A percentile compares a stretch with the other conserved stretches of the same genome.
phyloP scores from a whole-genome alignment of 2,329 filamentous ascomycete species.

The Phyllosticta citribraziliensis region DNA sequence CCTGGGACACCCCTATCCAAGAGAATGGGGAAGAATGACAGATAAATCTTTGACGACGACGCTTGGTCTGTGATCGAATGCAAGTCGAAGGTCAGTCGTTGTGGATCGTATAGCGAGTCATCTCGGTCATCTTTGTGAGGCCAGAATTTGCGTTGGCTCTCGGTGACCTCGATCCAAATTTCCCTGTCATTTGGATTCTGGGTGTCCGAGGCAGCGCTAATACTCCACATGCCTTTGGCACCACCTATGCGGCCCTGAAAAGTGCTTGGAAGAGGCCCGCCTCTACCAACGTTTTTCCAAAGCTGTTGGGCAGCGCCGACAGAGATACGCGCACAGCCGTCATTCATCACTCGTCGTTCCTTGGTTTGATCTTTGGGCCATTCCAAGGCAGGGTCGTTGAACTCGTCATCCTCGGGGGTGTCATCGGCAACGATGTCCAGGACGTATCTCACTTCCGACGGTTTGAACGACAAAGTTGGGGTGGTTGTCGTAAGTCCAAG shows the following conservation, averaged over 20 bases:
- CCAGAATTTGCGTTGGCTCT: slow-evolving; percentile 61
- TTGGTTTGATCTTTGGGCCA: slow-evolving; percentile 15
- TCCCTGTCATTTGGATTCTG: slow-evolving; percentile 31
- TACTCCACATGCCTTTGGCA: slow-evolving; percentile 67
- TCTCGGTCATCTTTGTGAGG: slow-evolving; percentile 33
- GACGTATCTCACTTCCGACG: slow-evolving; percentile 25
- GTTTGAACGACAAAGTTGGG: slow-evolving; percentile 26
- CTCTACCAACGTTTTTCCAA: slow-evolving; percentile 40
- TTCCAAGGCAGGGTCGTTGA: slow-evolving; percentile 23
- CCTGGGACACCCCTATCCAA: slow-evolving; percentile 46
- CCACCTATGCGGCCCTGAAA: slow-evolving; percentile 62
- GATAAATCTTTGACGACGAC: slow-evolving; percentile 49
- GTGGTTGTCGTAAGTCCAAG: slow-evolving; percentile 33
- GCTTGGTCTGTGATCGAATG: slow-evolving; percentile 39
- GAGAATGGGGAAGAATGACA: slow-evolving; percentile 60
- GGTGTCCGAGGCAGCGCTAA: slow-evolving; percentile 42
- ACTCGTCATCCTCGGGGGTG: slow-evolving; percentile 24
- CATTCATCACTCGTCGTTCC: slow-evolving; percentile 31
- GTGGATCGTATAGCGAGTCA: slow-evolving; percentile 28
- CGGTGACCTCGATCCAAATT: slow-evolving; percentile 54
- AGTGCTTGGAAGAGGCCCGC: slow-evolving; percentile 46
- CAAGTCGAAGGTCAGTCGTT: slow-evolving; percentile 58
- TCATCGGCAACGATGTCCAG: slow-evolving; percentile 23
- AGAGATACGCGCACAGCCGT: slow-evolving; percentile 57
- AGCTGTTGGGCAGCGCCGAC: slow-evolving; percentile 46